Percentiles rank a stretch among this genome's conserved stretches.
Conservation (phyloP, 2,329 filamentous ascomycete genomes). For the Aspergillus candidus region DNA sequence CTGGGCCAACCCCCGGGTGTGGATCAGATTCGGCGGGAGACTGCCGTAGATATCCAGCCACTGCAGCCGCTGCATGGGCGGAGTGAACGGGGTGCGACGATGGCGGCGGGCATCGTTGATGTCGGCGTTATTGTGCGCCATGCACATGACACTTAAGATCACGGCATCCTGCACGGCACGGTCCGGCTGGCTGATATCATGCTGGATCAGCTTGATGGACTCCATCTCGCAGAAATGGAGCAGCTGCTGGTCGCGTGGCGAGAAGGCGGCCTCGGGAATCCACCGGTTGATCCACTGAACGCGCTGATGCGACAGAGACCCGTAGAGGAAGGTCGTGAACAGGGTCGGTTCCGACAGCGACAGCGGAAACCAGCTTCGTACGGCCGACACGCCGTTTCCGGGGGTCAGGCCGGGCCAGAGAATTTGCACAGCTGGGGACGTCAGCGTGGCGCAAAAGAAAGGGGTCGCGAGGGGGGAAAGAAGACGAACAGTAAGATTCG, state of each 20-base stretch:
- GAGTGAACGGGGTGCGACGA: conserved; percentile 23
- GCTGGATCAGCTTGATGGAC: conserved; percentile 31
- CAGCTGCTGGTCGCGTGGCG: conserved; percentile 17
- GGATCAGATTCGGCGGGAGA: conserved; percentile 30
- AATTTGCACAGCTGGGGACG: conserved; percentile 14
- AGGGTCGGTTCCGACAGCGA: conserved; percentile 24
- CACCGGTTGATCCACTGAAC: conserved; percentile 24
- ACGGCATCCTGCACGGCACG: conserved; percentile 30
- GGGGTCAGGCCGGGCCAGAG: conserved; percentile 28
- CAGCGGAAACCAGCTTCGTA: conserved; percentile 25
- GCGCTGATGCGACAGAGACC: conserved; percentile 28
- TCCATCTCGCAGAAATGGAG: conserved; percentile 26
- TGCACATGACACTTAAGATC: conserved; percentile 31
- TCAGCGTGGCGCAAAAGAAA: neutral
- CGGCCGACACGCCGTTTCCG: neutral
- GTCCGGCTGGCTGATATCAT: conserved; percentile 26
- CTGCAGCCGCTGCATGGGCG: conserved; percentile 31
- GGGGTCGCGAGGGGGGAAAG: neutral
- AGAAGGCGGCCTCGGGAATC: conserved; percentile 17
- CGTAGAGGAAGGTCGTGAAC: conserved; percentile 28
- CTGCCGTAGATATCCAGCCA: conserved; percentile 34
- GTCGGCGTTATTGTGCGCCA: conserved; percentile 27
- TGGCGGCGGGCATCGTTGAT: conserved; percentile 11
- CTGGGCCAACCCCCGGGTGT: conserved; percentile 30
- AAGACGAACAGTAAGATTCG: conserved; percentile 23